A percentile compares a stretch with the other conserved stretches of the same genome.
Evolutionary conservation across 352 stramenopile species (phyloP).

Genomic region (Halophytophthora batemanensis): DNA sequence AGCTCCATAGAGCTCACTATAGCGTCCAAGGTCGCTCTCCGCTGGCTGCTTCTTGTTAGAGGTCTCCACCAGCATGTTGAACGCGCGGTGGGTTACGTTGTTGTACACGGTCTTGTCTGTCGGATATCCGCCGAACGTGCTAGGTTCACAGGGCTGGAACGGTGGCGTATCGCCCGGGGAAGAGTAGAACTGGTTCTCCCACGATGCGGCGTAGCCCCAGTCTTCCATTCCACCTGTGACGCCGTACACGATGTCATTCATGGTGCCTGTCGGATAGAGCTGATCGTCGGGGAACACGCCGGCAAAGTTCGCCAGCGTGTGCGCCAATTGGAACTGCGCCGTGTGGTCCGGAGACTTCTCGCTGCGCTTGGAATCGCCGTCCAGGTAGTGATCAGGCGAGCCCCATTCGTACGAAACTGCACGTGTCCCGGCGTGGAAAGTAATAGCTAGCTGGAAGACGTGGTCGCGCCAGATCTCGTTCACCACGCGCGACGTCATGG

Average conservation of each 20-base stretch:
- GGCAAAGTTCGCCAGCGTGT: conserved; percentile 64
- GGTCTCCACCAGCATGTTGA: conserved; percentile 97
- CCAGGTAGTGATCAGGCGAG: conserved; percentile 83
- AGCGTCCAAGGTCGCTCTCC: conserved; percentile 65
- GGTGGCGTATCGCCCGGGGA: conserved; percentile 26
- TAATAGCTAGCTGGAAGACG: conserved; percentile 96
- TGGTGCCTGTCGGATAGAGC: conserved; percentile 83
- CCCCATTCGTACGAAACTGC: conserved; percentile 98
- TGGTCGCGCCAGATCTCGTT: conserved; percentile 97
- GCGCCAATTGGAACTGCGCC: conserved; percentile 59
- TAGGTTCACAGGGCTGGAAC: conserved; percentile 80
- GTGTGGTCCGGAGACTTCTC: conserved; percentile 80
- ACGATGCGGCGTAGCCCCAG: conserved; percentile 93
- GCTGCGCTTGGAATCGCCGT: conserved; percentile 43
- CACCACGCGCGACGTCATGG: conserved; percentile 93
- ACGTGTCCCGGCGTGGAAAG: conserved; percentile 97
- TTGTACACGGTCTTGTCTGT: conserved; percentile 92
- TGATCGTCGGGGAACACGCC: conserved; percentile 65
- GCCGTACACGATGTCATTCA: conserved; percentile 97
- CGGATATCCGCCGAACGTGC: conserved; percentile 89
- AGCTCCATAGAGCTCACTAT: conserved; percentile 58
- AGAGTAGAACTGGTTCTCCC: conserved; percentile 64
- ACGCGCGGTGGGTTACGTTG: conserved; percentile 89
- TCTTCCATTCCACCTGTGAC: conserved; percentile 98
- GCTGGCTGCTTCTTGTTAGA: conserved; percentile 88